A percentile compares a stretch with the other conserved stretches of the same genome.
Conservation (phyloP, 352 stramenopile genomes). For the Elongisporangium prolatum region DNA sequence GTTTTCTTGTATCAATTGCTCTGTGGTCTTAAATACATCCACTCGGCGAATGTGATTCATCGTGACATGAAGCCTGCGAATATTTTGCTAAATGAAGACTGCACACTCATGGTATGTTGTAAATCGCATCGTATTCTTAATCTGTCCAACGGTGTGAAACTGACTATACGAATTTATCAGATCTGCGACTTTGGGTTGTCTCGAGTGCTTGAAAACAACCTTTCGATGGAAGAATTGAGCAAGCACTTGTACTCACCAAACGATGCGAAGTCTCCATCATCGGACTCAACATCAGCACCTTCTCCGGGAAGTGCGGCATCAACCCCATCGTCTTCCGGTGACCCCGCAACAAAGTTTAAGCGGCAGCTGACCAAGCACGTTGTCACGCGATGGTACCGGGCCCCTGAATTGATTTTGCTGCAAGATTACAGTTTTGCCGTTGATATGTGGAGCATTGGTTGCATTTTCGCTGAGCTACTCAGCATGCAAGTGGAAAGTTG, state of each 20-base stretch:
- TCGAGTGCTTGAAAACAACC: constrained; percentile 72
- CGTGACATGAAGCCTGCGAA: constrained; percentile 89
- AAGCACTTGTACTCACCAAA: constrained; percentile 81
- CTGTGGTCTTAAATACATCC: constrained; percentile 95
- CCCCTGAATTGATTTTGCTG: constrained; percentile 95
- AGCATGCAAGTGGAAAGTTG: constrained; percentile 88
- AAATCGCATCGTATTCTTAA: not conserved
- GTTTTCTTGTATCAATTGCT: constrained; percentile 97
- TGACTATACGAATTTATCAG: constrained; percentile 14
- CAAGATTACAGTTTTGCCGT: constrained; percentile 96
- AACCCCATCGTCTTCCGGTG: constrained; percentile 58
- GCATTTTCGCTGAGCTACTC: constrained; percentile 87
- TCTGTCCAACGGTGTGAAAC: not conserved
- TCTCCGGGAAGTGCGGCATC: constrained; percentile 62
- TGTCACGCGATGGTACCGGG: constrained; percentile 97
- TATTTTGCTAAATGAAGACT: constrained; percentile 86
- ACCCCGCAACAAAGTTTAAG: constrained; percentile 60
- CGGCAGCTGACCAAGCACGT: constrained; percentile 98
- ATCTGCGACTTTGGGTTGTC: constrained; percentile 85
- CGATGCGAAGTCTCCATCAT: constrained; percentile 73
- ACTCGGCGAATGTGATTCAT: constrained; percentile 89
- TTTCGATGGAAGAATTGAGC: constrained; percentile 70
- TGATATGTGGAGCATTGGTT: constrained; percentile 99
- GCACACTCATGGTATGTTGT: constrained; percentile 63
- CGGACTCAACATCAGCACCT: constrained; percentile 54